These are phyloP conservation scores for Candida manassasensis DNA, from an alignment of 805 yeast species.

Conservation along the genomic window DNA sequence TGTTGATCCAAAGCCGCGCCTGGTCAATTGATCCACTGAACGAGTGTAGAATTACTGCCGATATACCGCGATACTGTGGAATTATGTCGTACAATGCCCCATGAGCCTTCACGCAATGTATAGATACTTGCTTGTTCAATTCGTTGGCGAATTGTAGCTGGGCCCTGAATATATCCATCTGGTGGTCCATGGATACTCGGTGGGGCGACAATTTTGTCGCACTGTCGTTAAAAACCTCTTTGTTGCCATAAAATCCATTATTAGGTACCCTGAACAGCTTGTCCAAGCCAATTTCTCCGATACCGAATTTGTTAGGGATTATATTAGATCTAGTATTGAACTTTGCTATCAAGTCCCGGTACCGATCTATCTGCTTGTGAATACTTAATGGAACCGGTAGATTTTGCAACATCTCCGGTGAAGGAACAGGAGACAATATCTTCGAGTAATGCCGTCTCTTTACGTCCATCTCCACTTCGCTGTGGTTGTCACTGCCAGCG, in stretches of 20 bases:
- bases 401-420: slow-evolving; percentile 31
- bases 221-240: slow-evolving; percentile 7
- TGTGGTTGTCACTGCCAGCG: too few relatives aligned
- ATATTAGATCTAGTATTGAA: too few relatives aligned
- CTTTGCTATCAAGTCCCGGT: slow-evolving; percentile 21
- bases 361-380: slow-evolving; percentile 22
- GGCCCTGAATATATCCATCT: slow-evolving; percentile 43
- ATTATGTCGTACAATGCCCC: slow-evolving; percentile 51
- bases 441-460: slow-evolving; percentile 53
- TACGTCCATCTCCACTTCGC: slow-evolving; percentile 8
- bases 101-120: slow-evolving; percentile 84
- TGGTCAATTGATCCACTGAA: slow-evolving; percentile 81
- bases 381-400: slow-evolving; percentile 63
- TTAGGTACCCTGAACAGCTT: slow-evolving; percentile 65
- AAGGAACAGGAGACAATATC: slow-evolving; percentile 43
- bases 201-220: slow-evolving; percentile 32
- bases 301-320: too few relatives aligned
- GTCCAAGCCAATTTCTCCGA: slow-evolving; percentile 94
- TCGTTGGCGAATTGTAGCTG: slow-evolving; percentile 54
- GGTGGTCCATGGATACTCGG: slow-evolving; percentile 64
- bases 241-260: slow-evolving; percentile 49
- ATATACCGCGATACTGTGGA: slow-evolving; percentile 15
- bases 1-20: slow-evolving; percentile 43
- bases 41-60: slow-evolving; percentile 68
- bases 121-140: slow-evolving; percentile 50